Percentiles rank a stretch among this genome's conserved stretches.
Evolutionary conservation across 768 basidiomycete species (phyloP).

Genomic region (Russula dissimulans): DNA sequence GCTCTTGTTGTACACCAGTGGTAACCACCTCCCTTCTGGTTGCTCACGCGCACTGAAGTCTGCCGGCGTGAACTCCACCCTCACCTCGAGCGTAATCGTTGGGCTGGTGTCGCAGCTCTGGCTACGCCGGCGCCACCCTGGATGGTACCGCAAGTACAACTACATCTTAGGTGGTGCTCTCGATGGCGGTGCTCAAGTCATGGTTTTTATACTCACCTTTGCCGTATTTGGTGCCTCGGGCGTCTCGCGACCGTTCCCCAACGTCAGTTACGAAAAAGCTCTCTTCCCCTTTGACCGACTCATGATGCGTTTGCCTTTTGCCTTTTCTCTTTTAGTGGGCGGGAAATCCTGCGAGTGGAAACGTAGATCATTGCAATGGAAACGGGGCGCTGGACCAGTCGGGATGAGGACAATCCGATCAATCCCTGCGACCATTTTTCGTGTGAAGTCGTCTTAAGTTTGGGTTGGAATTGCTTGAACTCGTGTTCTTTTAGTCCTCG

Average conservation of each 20-base stretch:
- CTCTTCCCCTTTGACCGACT: background rate
- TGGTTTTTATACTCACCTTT: conserved; percentile 56
- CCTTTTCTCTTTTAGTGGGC: conserved; percentile 30
- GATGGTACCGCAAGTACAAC: conserved; percentile 62
- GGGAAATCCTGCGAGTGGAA: conserved; percentile 43
- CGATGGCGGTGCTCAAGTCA: conserved; percentile 57
- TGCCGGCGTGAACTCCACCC: conserved; percentile 46
- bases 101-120: conserved; percentile 47
- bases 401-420: too few relatives aligned
- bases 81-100: conserved; percentile 37
- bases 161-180: conserved; percentile 59
- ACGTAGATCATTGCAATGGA: conserved; percentile 52
- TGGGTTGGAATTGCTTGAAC: too few relatives aligned
- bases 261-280: background rate
- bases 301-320: background rate
- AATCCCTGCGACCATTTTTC: too few relatives aligned
- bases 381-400: conserved; percentile 38
- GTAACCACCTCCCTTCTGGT: background rate
- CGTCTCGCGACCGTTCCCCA: conserved; percentile 39
- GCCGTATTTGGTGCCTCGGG: conserved; percentile 57
- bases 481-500: background rate
- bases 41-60: conserved; percentile 20
- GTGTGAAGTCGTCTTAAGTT: too few relatives aligned
- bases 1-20: background rate
- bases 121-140: conserved; percentile 17